Evolutionary conservation across 208 protist species (phyloP).

Genomic region (Crithidia acanthocephali): DNA sequence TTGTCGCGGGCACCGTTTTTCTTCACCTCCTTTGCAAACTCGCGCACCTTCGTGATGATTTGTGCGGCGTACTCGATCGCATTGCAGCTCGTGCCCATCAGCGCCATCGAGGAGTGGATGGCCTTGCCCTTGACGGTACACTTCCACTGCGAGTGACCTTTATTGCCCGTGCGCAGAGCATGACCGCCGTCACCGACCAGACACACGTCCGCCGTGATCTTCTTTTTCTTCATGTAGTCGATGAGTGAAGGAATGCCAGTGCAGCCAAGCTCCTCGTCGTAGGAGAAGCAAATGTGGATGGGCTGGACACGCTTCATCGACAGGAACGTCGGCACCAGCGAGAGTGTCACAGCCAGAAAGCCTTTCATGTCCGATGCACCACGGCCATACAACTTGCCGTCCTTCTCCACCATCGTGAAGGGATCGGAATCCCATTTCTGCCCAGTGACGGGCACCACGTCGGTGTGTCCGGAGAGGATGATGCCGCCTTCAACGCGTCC

Average conservation of each 20-base stretch:
- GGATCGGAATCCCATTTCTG: slow-evolving; percentile 12
- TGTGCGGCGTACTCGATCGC: slow-evolving; percentile 40
- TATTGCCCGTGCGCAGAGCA: slow-evolving; percentile 6
- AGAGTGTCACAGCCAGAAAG: slow-evolving; percentile 53
- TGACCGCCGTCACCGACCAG: slow-evolving; percentile 37
- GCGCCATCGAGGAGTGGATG: slow-evolving; percentile 50
- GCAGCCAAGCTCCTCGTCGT: slow-evolving; percentile 57
- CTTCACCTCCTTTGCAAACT: slow-evolving; percentile 36
- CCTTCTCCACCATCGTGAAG: slow-evolving; percentile 50
- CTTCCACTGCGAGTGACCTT: slow-evolving; percentile 13
- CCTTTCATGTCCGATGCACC: slow-evolving; percentile 71
- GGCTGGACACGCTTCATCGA: slow-evolving; percentile 49
- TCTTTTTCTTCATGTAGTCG: slow-evolving; percentile 38
- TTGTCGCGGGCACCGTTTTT: slow-evolving; percentile 29
- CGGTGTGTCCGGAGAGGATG: slow-evolving; percentile 62
- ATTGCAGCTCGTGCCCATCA: slow-evolving; percentile 49
- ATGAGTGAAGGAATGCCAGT: slow-evolving; percentile 44
- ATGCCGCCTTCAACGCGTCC: slow-evolving; percentile 55
- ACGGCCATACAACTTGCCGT: slow-evolving; percentile 58
- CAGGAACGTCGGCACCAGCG: slow-evolving; percentile 39
- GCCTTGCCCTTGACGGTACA: slow-evolving; percentile 39
- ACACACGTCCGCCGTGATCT: slow-evolving; percentile 44
- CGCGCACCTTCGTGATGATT: slow-evolving; percentile 45
- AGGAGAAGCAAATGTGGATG: slow-evolving; percentile 53
- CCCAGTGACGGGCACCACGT: slow-evolving; percentile 55